Base-by-base conservation (phyloP, 192 early-diverging fungal genomes). In the Coemansia pectinata region DNA sequence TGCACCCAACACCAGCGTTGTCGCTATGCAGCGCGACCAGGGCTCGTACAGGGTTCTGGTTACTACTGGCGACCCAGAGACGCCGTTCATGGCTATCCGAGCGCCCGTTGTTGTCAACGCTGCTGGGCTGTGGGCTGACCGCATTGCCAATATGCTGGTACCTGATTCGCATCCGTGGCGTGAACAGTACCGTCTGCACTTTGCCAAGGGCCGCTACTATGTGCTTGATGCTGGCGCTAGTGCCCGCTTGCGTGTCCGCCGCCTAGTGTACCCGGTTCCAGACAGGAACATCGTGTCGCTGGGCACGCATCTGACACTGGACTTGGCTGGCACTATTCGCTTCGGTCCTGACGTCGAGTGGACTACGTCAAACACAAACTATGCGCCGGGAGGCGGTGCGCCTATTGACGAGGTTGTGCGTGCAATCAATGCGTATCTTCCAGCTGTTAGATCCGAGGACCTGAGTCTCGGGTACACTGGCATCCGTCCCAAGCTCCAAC, bases 171-270 rank as follows among this genome's bases (percentile, higher is more conserved):
- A 73, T 25, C 52, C 59, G 9, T 82, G 79, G 79, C 63, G 27
- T 19, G 39, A 38, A 10, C 42, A 71, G 29, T 90, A 88, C 80
- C 83, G 76, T 48, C 72, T 96, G 19, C 74, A 92, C 66, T 91
- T 90, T 72, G 91, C 88, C 63, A 93, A 91, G 65, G 94, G 94
- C 0, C 88, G 89, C 62, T 96, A 96, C 73, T 96, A 89, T 74
- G 74, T 83, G 29, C 90, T 88, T 47, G 62, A 79, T 3, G 72
- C 73, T 15, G 45, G 53, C 6, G 58, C 73, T 11, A 61, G 52
- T 29, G 47, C 70, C 5, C 33, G 59, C 2, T 50, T 79, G 44
- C 62, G 31, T 6, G 86, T 91, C 0, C 78, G 74, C 21, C 86
- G 88, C 29, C 81, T 96, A 12, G 88, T 96, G 11, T 96, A 95